Conservation (phyloP, 2,329 filamentous ascomycete genomes). For the Cadophora malorum region DNA sequence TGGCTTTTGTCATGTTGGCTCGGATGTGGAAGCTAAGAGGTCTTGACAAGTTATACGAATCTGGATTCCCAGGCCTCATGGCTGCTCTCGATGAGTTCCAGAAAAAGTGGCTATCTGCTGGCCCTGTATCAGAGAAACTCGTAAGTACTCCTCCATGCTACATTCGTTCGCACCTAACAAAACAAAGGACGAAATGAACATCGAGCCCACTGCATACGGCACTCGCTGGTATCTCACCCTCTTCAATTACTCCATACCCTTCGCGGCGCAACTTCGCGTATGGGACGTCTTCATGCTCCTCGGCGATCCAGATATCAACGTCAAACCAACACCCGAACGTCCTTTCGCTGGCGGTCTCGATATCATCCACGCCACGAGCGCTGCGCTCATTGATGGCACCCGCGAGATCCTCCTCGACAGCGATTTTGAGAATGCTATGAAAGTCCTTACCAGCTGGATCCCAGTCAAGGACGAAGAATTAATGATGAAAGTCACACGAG, state of each 20-base stretch:
- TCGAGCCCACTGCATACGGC: slow-evolving; percentile 90
- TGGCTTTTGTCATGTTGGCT: slow-evolving; percentile 95
- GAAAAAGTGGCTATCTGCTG: slow-evolving; percentile 77
- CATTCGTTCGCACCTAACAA: slow-evolving; percentile 25
- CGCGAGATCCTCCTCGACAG: slow-evolving; percentile 87
- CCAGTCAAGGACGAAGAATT: slow-evolving; percentile 93
- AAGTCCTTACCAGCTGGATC: slow-evolving; percentile 91
- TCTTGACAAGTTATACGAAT: slow-evolving; percentile 81
- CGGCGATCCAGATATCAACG: slow-evolving; percentile 68
- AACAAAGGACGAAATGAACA: slow-evolving; percentile 72
- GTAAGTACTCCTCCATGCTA: slow-evolving; percentile 57
- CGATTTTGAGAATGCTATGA: slow-evolving; percentile 98
- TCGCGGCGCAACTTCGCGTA: slow-evolving; percentile 89
- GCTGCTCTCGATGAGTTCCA: slow-evolving; percentile 85
- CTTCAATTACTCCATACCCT: slow-evolving; percentile 96
- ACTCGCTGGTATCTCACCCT: slow-evolving; percentile 97
- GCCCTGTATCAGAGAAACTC: slow-evolving; percentile 80
- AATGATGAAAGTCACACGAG: slow-evolving; percentile 86
- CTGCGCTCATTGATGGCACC: slow-evolving; percentile 89
- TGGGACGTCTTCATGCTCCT: slow-evolving; percentile 99
- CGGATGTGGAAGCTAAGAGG: slow-evolving; percentile 90
- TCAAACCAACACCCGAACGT: slow-evolving; percentile 42
- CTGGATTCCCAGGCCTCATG: slow-evolving; percentile 87
- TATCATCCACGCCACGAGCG: slow-evolving; percentile 86
- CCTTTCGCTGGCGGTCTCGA: slow-evolving; percentile 73